Percentiles rank a stretch among this genome's conserved stretches.
phyloP scores from a whole-genome alignment of 78 protist genomes.

The Chrysochromulina tobinii region DNA sequence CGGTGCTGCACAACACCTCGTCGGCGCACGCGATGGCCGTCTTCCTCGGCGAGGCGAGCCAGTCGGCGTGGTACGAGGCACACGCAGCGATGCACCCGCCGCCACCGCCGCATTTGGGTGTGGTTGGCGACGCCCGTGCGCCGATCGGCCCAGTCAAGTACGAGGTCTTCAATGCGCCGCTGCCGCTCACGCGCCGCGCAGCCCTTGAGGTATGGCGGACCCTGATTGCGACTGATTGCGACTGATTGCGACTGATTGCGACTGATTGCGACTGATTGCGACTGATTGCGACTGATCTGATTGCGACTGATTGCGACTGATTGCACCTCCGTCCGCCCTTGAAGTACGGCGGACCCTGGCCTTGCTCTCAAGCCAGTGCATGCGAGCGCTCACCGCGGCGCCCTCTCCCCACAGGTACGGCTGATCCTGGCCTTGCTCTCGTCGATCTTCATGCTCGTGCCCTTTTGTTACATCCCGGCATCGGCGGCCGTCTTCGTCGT shows the following conservation, averaged over 20 bases:
- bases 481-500: conserved; percentile 3
- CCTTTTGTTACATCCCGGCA: conserved; percentile 39
- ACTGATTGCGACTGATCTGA: too few relatives aligned
- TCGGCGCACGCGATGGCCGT: conserved; percentile 1
- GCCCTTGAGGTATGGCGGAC: background rate
- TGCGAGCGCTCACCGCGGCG: too few relatives aligned
- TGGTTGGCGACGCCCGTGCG: background rate
- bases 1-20: background rate
- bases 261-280: too few relatives aligned
- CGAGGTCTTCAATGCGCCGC: background rate
- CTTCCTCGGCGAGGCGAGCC: background rate
- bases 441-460: conserved; percentile 26
- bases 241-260: too few relatives aligned
- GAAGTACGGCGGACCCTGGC: too few relatives aligned
- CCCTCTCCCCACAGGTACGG: background rate
- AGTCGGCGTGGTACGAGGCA: background rate
- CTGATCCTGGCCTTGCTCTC: background rate
- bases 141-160: background rate
- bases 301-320: too few relatives aligned
- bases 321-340: too few relatives aligned
- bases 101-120: background rate
- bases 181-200: background rate
- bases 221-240: too few relatives aligned
- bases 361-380: background rate
- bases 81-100: background rate